Evolutionary conservation across 164 flowering plant species (phyloP), one percentile per base, ranked within the genome.

Genomic region (Sextonia rubra): DNA sequence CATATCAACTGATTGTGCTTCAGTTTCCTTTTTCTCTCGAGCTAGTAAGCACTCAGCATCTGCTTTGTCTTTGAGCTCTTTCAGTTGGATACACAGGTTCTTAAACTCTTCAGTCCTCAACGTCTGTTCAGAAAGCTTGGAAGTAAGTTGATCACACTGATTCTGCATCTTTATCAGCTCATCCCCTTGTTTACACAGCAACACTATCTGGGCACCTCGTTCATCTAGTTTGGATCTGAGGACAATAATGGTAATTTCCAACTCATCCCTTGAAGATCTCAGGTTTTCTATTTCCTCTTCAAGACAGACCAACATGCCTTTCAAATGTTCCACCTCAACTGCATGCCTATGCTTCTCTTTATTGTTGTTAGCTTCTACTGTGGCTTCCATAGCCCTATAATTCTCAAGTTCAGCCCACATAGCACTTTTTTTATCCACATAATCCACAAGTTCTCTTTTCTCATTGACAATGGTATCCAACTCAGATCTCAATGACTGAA

Each of bases 61-160:
- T 62, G 94, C 92, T 79, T 82, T 85, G 77, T 91, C 96, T 83
- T 91, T 95, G 48, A 95, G 97, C 80, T 89, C 94, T 83, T 86
- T 89, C 74, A 95, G 80, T 84, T 89, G 94, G 68, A 87, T 74
- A 14, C 96, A 89, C 78, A 95, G 81, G 82, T 88, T 89, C 77
- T 85, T 93, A 74, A 88, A 91, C 79, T 93, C 98, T 74, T 96
- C 97, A 2, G 98, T 86, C 79, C 86, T 91, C 83, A 88, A 67
- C 69, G 76, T 78, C 85, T 95, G 97, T 68, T 93, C 89, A 27
- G 97, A 86, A 1, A 95, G 97, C 86, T 73, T 91, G 64, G 58
- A 82, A 32, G 75, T 71, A 52, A 93, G 87, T 71, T 85, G 92
- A 78, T 71, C 63, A 63, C 75, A 79, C 77, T 84, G 82, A 37